Conservation (phyloP, 225 moss, liverwort and hornwort genomes). For the Takakia lepidozioides region DNA sequence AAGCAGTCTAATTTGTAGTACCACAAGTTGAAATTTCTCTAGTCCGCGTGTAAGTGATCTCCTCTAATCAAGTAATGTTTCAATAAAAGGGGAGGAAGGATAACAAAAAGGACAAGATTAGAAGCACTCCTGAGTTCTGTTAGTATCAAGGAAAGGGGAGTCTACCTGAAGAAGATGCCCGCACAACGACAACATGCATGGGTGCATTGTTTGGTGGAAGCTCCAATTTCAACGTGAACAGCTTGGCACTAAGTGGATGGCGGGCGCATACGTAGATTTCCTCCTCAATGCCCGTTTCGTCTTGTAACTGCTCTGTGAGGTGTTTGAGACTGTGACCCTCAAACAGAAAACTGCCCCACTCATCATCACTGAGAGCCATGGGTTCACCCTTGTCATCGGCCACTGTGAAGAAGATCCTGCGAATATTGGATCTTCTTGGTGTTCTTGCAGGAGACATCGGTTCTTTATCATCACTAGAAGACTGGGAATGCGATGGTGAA, state of each 20-base stretch:
- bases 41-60: too few relatives aligned
- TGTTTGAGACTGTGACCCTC: slow-evolving; percentile 22
- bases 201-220: slow-evolving; percentile 37
- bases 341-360: slow-evolving; percentile 27
- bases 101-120: too few relatives aligned
- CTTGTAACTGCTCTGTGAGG: slow-evolving; percentile 20
- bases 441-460: not conserved
- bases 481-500: too few relatives aligned
- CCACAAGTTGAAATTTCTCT: too few relatives aligned
- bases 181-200: slow-evolving; percentile 35
- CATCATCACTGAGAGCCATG: slow-evolving; percentile 19
- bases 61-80: too few relatives aligned
- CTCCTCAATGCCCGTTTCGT: slow-evolving; percentile 21
- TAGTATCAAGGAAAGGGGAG: too few relatives aligned
- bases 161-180: slow-evolving; percentile 15
- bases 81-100: too few relatives aligned
- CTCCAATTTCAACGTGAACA: slow-evolving; percentile 20
- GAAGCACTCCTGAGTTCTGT: too few relatives aligned
- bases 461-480: not conserved
- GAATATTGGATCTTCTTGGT: slow-evolving; percentile 5
- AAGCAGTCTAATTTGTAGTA: too few relatives aligned
- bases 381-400: slow-evolving; percentile 21
- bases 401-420: slow-evolving; percentile 24
- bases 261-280: slow-evolving; percentile 28
- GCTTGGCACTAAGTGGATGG: slow-evolving; percentile 16